These are phyloP conservation scores for Penicillium lividum DNA, from an alignment of 495 filamentous ascomycete species.

Conservation along the genomic window DNA sequence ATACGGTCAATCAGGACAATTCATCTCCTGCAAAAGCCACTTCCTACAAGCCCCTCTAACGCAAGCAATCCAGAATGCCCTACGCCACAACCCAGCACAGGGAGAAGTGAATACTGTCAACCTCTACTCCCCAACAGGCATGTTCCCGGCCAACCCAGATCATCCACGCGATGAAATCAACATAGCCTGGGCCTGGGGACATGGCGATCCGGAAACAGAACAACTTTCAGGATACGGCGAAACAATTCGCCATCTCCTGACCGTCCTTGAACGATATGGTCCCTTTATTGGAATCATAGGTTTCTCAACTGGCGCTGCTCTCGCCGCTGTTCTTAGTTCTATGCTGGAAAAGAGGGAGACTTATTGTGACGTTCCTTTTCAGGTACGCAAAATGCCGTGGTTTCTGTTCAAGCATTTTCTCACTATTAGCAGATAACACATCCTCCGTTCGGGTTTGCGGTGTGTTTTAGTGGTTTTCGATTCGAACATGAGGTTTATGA, in stretches of 20 bases:
- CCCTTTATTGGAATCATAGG: not conserved
- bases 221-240: not conserved
- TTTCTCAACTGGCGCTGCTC: not conserved
- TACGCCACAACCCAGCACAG: not conserved
- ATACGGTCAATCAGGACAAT: constrained; percentile 10
- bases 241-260: not conserved
- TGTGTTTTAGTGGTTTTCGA: constrained; percentile 13
- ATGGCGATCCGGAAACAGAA: not conserved
- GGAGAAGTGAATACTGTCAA: not conserved
- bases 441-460: constrained; percentile 17
- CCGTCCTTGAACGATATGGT: not conserved
- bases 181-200: constrained; percentile 6
- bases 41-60: constrained; percentile 9
- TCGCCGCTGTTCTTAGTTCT: not conserved
- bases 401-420: not conserved
- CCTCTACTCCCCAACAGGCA: constrained; percentile 8
- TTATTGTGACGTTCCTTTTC: not conserved
- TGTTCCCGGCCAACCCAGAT: constrained; percentile 4
- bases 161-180: not conserved
- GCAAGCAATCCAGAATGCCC: not conserved
- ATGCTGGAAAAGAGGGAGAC: not conserved
- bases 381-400: not conserved
- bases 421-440: constrained; percentile 2
- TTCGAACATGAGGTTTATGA: constrained; percentile 5
- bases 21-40: constrained; percentile 15